phyloP scores from a whole-genome alignment of 768 basidiomycete species.

The Phlegmacium glaucopus region DNA sequence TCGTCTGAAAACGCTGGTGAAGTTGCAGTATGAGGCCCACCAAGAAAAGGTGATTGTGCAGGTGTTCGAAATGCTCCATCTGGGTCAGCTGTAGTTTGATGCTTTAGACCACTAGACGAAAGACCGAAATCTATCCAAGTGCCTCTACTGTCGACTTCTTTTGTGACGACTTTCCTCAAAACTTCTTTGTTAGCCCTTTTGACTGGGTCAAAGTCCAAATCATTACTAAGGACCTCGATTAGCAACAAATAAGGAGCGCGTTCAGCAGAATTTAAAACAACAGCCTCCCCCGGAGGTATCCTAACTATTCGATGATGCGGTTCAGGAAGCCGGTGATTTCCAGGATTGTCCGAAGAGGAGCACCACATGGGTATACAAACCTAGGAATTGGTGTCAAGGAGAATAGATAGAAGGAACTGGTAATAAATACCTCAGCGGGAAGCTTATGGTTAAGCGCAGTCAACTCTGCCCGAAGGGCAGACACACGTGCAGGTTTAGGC shows the following conservation, averaged over 20 bases:
- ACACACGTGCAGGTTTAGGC: conserved; percentile 91
- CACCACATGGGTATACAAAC: conserved; percentile 92
- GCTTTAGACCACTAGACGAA: conserved; percentile 17
- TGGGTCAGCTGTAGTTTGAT: conserved; percentile 8
- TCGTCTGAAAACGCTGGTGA: conserved; percentile 20
- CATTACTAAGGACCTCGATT: conserved; percentile 85
- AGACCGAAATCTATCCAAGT: conserved; percentile 45
- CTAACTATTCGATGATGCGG: conserved; percentile 95
- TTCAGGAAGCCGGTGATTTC: conserved; percentile 37
- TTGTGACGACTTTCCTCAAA: conserved; percentile 69
- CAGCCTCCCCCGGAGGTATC: conserved; percentile 96
- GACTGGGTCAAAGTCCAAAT: conserved; percentile 88
- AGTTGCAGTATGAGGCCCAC: conserved; percentile 16
- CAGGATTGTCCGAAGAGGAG: conserved; percentile 59
- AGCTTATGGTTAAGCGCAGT: conserved; percentile 95
- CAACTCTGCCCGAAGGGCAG: conserved; percentile 93
- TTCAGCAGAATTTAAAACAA: conserved; percentile 97
- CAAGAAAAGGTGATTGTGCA: conserved; percentile 17
- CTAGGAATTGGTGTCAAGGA: conserved; percentile 29
- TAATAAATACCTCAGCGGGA: conserved; percentile 79
- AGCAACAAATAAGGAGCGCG: conserved; percentile 90
- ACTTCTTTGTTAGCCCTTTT: conserved; percentile 85
- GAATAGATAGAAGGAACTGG: conserved; percentile 5
- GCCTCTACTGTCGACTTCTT: conserved; percentile 59
- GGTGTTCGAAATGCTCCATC: conserved; percentile 23